Evolutionary conservation across 2,329 filamentous ascomycete genomes (phyloP), one percentile per base, ranked within the genome.

Genomic region (Phaeosphaeriaceae sp.): DNA sequence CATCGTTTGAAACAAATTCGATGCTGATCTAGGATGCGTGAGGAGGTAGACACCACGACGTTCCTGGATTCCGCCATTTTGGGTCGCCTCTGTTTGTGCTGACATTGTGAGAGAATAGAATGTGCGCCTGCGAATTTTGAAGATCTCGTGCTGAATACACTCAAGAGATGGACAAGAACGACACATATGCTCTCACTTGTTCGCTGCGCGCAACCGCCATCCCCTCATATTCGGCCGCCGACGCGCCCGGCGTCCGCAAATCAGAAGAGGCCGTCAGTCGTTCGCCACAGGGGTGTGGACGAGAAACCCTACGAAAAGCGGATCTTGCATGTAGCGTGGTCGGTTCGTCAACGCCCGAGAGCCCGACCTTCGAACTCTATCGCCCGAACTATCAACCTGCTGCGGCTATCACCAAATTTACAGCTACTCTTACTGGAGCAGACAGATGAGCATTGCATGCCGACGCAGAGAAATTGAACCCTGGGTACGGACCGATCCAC

Each of bases 1-100:
- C 64, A 65, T 68, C 2, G 56, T 65, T 43, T 65, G 64, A 52
- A 68, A 68, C 40, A 66, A 32, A 35, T 66, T 66, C 21, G 61
- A 66, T 1, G 64, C 65, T 6, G 64, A 63, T n/a, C 65, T 59
- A 6, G 61, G 65, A 42, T 66, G 57, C 19, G 65, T 65, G 15
- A 68, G 56, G 22, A 66, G 56, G 22, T 65, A 68, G 23, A 68
- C 56, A 1, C 65, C 64, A 3, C 50, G 55, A 13, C 54, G 35
- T 17, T 23, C 44, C 4, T 59, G 52, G 3, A 44, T 40, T 11
- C 53, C 24, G 46, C 17, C 24, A 28, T 43, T 11, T 13, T n/a
- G 23, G 7, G 47, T 49, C 0, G 54, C 49, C n/a, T 62, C 42
- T 10, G 60, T 24, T 23, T 54, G 49, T n/a, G 52, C 57, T 42